Evolutionary conservation across 306 rosid species (phyloP), one percentile per base, ranked within the genome.

Genomic region (Cucurbita maxima): DNA sequence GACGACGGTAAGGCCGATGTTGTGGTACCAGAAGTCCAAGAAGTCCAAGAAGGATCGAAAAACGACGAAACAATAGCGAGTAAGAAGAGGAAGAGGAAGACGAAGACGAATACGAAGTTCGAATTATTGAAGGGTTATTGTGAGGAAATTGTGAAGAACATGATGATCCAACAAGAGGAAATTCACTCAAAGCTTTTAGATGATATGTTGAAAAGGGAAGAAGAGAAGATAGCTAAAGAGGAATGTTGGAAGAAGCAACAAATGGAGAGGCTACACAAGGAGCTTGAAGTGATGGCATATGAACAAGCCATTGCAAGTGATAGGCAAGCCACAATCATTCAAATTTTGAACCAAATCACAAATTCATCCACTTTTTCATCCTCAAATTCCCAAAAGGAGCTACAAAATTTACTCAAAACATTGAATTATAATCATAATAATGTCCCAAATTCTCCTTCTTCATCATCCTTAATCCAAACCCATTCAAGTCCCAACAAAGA

Each of bases 231-330:
- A 10, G 84, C 80, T 1, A 88, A 72, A 61, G 96, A 88, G 63
- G 96, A 92, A 61, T 89, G 80, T n/a, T 87, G 91, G 96, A 92
- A 90, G 84, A 90, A 83, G 75, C 81, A 84, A 80, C 96, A 90
- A 81, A 77, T 79, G 54, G 96, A 90, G 3, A 83, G 80, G 71
- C 82, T 92, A 88, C 87, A 92, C 78, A 84, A 76, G 77, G 97
- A 92, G 85, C 92, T 89, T 71, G 88, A 89, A 14, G 61, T 76
- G 4, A 86, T 92, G 90, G 88, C 90, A 11, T 83, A 76, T 12
- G 93, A 92, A 30, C 93, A 87, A 80, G 86, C 87, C 2, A 18
- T 84, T 57, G 91, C 96, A 0, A 81, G 87, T 5, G 87, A 90
- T 40, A 83, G 92, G 56, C 98, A 92, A 20, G 76, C 90, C 48